Base-by-base conservation (phyloP, 805 yeast genomes). In the Saccharomycopsis guyanensis region DNA sequence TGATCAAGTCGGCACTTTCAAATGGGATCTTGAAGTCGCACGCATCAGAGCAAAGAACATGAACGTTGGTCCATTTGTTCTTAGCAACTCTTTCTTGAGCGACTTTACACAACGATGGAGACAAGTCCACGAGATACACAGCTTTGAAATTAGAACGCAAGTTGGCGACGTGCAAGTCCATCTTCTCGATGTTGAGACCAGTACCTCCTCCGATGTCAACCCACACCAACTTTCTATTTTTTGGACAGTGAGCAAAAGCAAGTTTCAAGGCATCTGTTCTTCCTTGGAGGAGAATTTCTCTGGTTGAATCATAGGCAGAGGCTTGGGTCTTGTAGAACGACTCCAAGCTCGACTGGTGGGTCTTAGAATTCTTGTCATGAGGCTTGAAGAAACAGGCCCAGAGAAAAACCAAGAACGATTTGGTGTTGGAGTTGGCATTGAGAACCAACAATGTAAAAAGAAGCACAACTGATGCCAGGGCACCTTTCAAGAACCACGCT, bases 141-240 rank as follows among this genome's bases (percentile, higher is more conserved):
- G 82, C 82, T 53, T 74, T 72, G 62, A 85, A 86, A 53, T 68
- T 63, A 22, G 61, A 57, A 8, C 56, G 49, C 25, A 63, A 39
- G 7, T 51, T 38, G 2, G 62, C 59, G 42, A 73, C 64, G 39
- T 77, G 64, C 37, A 67, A 59, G 59, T 81, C 68, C 94, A 85
- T 85, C 56, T 73, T 71, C 62, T 85, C 93, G 56, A 85, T 80
- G 64, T 85, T 85, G 62, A 78, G 71, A 40, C 94, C 95, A 4
- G 95, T 85, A 20, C 95, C 95, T 27, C 94, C 94, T 42, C 94
- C 95, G 57, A 86, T 74, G 59, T 82, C 89, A 42, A 82, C 70
- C 89, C 89, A 82, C 38, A 81, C 77, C 38, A 81, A 63, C 42
- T 72, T 71, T 35, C 60, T 57, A 23, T 61, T 62, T 43, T 65